phyloP scores from a whole-genome alignment of 1,284 basidiomycete species.

The Jaminaea rosea region DNA sequence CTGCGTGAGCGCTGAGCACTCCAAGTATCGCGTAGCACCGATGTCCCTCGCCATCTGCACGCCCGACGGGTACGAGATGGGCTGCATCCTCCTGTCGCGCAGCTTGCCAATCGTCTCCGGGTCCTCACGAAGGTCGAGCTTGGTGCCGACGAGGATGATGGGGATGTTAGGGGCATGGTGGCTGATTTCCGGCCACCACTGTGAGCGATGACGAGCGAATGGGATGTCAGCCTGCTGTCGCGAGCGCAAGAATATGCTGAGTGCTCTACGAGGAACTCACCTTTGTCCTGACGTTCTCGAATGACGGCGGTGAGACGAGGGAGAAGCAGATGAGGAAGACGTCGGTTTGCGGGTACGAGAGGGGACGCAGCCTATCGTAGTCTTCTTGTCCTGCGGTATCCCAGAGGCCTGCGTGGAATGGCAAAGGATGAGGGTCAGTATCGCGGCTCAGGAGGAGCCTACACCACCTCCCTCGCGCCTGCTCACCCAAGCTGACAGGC shows the following conservation, averaged over 20 bases:
- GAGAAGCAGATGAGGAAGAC: constrained; percentile 99
- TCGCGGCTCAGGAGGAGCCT: neutral
- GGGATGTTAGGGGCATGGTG: constrained; percentile 91
- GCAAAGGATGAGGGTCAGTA: neutral
- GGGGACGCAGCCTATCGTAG: constrained; percentile 90
- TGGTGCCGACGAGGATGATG: constrained; percentile 92
- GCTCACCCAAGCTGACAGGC: constrained; percentile 91
- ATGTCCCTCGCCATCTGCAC: constrained; percentile 87
- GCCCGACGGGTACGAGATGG: constrained; percentile 83
- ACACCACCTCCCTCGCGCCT: constrained; percentile 49
- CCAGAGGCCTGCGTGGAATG: constrained; percentile 21
- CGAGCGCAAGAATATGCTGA: neutral
- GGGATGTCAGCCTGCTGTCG: neutral
- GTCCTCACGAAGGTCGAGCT: constrained; percentile 94
- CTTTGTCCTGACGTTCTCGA: constrained; percentile 98
- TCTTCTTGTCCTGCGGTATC: constrained; percentile 47
- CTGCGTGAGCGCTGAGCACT: constrained; percentile 95
- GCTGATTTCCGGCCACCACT: constrained; percentile 53
- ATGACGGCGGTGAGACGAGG: constrained; percentile 89
- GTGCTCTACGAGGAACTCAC: constrained; percentile 42
- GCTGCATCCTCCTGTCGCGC: constrained; percentile 84
- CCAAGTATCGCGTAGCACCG: constrained; percentile 79
- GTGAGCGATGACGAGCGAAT: neutral
- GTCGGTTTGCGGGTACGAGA: constrained; percentile 98
- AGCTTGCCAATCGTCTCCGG: constrained; percentile 81